Evolutionary conservation across 1,284 basidiomycete species (phyloP).

Genomic region (Moniliophthora roreri): DNA sequence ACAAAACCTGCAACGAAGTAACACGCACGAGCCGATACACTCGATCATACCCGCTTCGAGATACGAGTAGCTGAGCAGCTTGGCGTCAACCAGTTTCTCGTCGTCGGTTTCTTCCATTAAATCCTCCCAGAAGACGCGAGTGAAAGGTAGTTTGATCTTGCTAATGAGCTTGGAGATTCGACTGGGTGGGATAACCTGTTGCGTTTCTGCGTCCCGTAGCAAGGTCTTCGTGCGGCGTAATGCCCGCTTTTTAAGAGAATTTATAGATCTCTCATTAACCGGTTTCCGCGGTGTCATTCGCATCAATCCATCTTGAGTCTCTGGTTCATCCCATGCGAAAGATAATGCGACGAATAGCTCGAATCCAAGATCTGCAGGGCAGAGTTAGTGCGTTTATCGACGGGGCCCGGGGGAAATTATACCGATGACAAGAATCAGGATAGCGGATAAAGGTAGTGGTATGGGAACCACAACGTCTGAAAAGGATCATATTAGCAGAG

Average conservation of each 20-base stretch:
- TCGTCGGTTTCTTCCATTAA: constrained; percentile 49
- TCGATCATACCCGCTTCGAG: constrained; percentile 66
- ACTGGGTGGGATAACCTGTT: constrained; percentile 42
- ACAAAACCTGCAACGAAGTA: no score
- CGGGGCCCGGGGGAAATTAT: constrained; percentile 16
- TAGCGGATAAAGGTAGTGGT: constrained; percentile 65
- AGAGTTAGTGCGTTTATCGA: constrained; percentile 4
- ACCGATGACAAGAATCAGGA: constrained; percentile 71
- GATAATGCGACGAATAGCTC: constrained; percentile 69
- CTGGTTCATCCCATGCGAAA: constrained; percentile 71
- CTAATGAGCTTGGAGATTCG: constrained; percentile 34
- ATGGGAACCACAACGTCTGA: constrained; percentile 67
- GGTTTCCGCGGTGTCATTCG: constrained; percentile 66
- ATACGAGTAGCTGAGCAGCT: constrained; percentile 68
- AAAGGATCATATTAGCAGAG: constrained; percentile 5
- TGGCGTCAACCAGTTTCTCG: constrained; percentile 60
- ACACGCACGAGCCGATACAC: constrained; percentile 47
- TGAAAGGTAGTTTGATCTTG: constrained; percentile 53
- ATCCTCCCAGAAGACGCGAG: constrained; percentile 60
- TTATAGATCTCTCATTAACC: constrained; percentile 58
- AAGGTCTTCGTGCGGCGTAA: constrained; percentile 59
- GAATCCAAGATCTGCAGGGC: constrained; percentile 58
- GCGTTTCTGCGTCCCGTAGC: constrained; percentile 53
- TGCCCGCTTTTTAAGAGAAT: constrained; percentile 54
- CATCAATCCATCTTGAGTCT: constrained; percentile 66